These are phyloP conservation scores for Sphagnurus paluster DNA, from an alignment of 1,284 basidiomycete genomes.

Conservation along the genomic window DNA sequence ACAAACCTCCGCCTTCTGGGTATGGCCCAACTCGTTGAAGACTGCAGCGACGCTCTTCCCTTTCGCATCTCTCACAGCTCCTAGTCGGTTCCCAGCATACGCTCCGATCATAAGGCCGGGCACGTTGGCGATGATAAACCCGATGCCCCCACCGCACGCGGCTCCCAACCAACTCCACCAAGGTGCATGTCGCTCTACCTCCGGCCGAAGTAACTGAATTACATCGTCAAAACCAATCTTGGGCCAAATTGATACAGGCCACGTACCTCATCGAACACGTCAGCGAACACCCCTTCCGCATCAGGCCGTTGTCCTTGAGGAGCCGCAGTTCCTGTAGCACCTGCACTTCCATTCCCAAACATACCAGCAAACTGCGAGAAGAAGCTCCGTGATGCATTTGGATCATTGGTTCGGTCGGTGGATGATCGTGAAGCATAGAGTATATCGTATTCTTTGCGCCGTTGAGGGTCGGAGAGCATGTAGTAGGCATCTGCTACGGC, in stretches of 20 bases:
- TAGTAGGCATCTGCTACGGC: slow-evolving; percentile 96
- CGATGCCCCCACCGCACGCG: slow-evolving; percentile 64
- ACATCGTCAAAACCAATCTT: slow-evolving; percentile 1
- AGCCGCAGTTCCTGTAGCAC: slow-evolving; percentile 28
- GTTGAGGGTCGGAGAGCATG: slow-evolving; percentile 82
- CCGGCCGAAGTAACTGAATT: slow-evolving; percentile 68
- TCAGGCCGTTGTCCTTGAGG: slow-evolving; percentile 58
- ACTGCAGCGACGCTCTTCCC: slow-evolving; percentile 90
- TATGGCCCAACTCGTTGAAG: slow-evolving; percentile 77
- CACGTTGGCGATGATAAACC: slow-evolving; percentile 87
- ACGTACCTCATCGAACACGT: slow-evolving; percentile 87
- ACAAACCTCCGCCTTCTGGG: slow-evolving; percentile 84
- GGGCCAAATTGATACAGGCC: neutral
- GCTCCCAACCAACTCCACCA: slow-evolving; percentile 83
- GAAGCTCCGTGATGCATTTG: slow-evolving; percentile 70
- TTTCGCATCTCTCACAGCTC: slow-evolving; percentile 89
- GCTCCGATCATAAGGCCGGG: slow-evolving; percentile 81
- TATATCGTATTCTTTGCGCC: slow-evolving; percentile 81
- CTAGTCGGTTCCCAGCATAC: slow-evolving; percentile 82
- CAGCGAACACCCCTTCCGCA: slow-evolving; percentile 80
- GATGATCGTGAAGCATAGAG: slow-evolving; percentile 57
- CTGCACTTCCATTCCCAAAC: slow-evolving; percentile 46
- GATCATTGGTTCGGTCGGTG: slow-evolving; percentile 56
- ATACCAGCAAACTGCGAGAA: slow-evolving; percentile 77
- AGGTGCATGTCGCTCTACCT: slow-evolving; percentile 67